phyloP scores from a whole-genome alignment of 140 eudicot genomes.

The Bidens hawaiensis region DNA sequence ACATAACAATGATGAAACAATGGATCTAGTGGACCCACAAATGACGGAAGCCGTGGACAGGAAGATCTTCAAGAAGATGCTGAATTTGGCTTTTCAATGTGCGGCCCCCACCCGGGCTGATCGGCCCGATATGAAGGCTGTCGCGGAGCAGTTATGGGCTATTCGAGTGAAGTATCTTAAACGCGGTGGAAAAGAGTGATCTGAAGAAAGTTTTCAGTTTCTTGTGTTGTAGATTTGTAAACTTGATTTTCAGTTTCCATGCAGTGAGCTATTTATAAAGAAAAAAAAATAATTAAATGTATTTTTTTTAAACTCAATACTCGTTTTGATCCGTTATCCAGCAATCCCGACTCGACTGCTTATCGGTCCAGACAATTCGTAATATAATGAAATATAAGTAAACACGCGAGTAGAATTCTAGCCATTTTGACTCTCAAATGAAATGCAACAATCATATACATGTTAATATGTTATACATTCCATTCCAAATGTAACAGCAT shows the following conservation, averaged over 20 bases:
- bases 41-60: constrained; percentile 45
- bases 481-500: not conserved
- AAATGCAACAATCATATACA: constrained; percentile 6
- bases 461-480: not conserved
- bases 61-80: not conserved
- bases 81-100: not conserved
- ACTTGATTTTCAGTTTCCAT: constrained; percentile 1
- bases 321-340: not conserved
- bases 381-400: not conserved
- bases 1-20: constrained; percentile 49
- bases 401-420: not conserved
- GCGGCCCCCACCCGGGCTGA: not conserved
- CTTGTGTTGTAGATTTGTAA: constrained; percentile 18
- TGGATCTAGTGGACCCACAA: constrained; percentile 69
- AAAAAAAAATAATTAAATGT: not conserved
- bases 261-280: not conserved
- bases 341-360: not conserved
- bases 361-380: not conserved
- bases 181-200: not conserved
- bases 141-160: not conserved
- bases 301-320: not conserved
- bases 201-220: not conserved
- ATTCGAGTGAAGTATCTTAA: not conserved
- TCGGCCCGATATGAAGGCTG: not conserved
- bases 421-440: not conserved